A percentile compares a stretch with the other conserved stretches of the same genome.
Evolutionary conservation across 148 eudicot species (phyloP).

Genomic region (Bassia scoparia): DNA sequence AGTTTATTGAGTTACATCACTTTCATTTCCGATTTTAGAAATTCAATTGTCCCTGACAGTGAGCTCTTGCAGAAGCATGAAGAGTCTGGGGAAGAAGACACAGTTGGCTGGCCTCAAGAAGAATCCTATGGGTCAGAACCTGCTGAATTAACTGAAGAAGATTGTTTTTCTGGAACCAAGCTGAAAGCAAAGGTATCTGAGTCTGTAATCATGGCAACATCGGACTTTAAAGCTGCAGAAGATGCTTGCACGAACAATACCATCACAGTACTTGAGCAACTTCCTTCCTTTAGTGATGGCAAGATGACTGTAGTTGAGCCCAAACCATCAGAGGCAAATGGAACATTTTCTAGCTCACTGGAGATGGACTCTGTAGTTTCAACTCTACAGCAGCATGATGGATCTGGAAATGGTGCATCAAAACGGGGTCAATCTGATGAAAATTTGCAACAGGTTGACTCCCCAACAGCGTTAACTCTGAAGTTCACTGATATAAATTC

Average conservation of each 20-base stretch:
- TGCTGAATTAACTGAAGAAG: slow-evolving; percentile 16
- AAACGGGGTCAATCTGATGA: slow-evolving; percentile 24
- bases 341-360: not conserved
- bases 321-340: slow-evolving; percentile 12
- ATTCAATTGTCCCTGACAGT: slow-evolving; percentile 41
- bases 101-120: slow-evolving; percentile 21
- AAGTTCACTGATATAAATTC: slow-evolving; percentile 59
- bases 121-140: slow-evolving; percentile 8
- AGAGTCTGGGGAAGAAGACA: slow-evolving; percentile 13
- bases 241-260: slow-evolving; percentile 46
- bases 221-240: slow-evolving; percentile 31
- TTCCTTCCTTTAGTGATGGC: slow-evolving; percentile 27
- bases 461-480: slow-evolving; percentile 54
- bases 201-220: slow-evolving; percentile 18
- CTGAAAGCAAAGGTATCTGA: slow-evolving; percentile 17
- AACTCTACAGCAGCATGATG: not conserved
- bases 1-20: slow-evolving; percentile 26
- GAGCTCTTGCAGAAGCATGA: slow-evolving; percentile 18
- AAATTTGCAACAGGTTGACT: slow-evolving; percentile 31
- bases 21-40: slow-evolving; percentile 49
- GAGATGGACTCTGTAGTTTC: not conserved
- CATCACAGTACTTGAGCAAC: slow-evolving; percentile 26
- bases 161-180: slow-evolving; percentile 16
- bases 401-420: slow-evolving; percentile 25
- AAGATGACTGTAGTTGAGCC: slow-evolving; percentile 7